These are phyloP conservation scores for Thecaphora frezii DNA, from an alignment of 1,284 basidiomycete genomes.

Conservation along the genomic window DNA sequence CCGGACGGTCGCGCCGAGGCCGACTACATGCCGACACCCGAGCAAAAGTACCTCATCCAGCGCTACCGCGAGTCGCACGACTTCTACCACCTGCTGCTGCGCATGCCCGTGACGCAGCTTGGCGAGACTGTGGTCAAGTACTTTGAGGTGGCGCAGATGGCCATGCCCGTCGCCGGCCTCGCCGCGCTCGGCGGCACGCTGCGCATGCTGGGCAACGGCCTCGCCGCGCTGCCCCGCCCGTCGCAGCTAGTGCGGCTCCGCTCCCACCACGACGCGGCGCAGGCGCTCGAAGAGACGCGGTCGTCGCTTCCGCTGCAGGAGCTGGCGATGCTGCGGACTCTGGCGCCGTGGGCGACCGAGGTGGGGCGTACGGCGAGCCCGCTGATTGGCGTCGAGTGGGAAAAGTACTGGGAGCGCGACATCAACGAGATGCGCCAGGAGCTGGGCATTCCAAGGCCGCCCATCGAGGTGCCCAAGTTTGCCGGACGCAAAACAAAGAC, in stretches of 20 bases:
- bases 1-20: conserved; percentile 81
- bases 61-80: conserved; percentile 95
- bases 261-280: too few species aligned
- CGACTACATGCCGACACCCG: conserved; percentile 80
- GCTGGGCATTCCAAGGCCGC: conserved; percentile 67
- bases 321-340: conserved; percentile 18
- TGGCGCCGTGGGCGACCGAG: conserved; percentile 70
- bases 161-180: conserved; percentile 82
- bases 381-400: conserved; percentile 92
- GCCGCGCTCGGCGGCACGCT: conserved; percentile 72
- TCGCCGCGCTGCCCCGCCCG: conserved; percentile 23
- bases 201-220: conserved; percentile 34
- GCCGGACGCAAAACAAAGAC: conserved; percentile 17
- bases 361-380: conserved; percentile 73
- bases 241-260: conserved; percentile 17
- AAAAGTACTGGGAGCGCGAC: conserved; percentile 85
- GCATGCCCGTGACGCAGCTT: conserved; percentile 83
- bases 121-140: conserved; percentile 95
- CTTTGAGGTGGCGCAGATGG: conserved; percentile 91
- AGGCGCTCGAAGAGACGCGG: conserved; percentile 66
- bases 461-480: conserved; percentile 45
- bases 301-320: conserved; percentile 50
- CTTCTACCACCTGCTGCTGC: conserved; percentile 87
- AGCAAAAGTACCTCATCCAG: conserved; percentile 77
- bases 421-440: conserved; percentile 77